Conservation (phyloP, 78 protist genomes). For the Mantamonas sphyraenae region DNA sequence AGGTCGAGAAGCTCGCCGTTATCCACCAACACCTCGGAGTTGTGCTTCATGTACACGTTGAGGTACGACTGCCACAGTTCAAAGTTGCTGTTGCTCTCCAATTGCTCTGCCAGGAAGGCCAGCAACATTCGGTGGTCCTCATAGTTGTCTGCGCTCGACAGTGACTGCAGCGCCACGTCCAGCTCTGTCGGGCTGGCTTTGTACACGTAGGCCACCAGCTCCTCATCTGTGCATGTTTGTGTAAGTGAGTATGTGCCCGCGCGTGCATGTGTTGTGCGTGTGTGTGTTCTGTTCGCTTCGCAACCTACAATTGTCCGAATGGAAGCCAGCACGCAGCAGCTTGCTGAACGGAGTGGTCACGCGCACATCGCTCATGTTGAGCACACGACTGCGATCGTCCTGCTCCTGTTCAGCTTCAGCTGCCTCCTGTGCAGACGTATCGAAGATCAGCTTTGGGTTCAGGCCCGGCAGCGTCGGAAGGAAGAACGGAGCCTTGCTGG, state of each 20-base stretch:
- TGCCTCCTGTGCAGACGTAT: background rate
- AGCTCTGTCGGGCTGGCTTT: background rate
- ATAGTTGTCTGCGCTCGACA: background rate
- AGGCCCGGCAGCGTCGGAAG: conserved; percentile 34
- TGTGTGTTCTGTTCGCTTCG: background rate
- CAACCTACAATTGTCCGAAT: too few species aligned
- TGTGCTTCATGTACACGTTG: background rate
- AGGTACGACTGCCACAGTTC: background rate
- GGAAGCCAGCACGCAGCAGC: too few species aligned
- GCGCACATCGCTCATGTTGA: too few species aligned
- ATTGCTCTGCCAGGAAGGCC: background rate
- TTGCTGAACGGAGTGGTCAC: too few species aligned
- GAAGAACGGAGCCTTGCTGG: conserved; percentile 52
- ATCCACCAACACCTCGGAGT: background rate
- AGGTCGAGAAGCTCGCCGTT: background rate
- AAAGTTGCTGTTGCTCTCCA: background rate
- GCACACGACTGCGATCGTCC: background rate
- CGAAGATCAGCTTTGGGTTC: conserved; percentile 29
- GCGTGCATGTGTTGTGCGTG: background rate
- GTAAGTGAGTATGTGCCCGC: too few species aligned
- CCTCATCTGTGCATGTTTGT: background rate
- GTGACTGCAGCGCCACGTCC: conserved; percentile 10
- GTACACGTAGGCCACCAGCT: background rate
- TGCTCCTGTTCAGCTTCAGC: background rate
- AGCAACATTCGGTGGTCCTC: background rate